Evolutionary conservation across 1,284 basidiomycete species (phyloP).

Genomic region (Peniophora sp.): DNA sequence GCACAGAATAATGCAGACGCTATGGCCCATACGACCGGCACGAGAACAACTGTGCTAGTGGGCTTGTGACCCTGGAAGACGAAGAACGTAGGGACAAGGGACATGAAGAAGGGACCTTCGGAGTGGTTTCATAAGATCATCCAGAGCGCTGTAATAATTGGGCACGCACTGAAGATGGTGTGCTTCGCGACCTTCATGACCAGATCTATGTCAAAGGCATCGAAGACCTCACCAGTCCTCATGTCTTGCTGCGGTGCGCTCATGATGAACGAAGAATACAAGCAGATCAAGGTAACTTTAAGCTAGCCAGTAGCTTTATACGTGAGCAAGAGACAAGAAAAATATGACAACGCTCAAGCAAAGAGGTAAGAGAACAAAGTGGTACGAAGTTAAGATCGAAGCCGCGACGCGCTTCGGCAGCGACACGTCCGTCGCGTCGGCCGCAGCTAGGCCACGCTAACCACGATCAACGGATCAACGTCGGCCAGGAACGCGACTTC

Average conservation of each 20-base stretch:
- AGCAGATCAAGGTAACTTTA: not conserved
- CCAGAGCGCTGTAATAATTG: constrained; percentile 1
- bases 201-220: constrained; percentile 65
- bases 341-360: not conserved
- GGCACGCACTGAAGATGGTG: constrained; percentile 65
- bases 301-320: not conserved
- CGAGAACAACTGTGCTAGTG: constrained; percentile 40
- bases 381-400: too few relatives aligned
- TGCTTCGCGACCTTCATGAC: constrained; percentile 68
- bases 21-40: constrained; percentile 42
- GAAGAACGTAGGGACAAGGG: constrained; percentile 70
- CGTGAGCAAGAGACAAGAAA: not conserved
- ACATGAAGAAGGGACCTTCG: constrained; percentile 74
- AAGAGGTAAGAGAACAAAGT: too few relatives aligned
- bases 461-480: too few relatives aligned
- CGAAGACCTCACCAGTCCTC: constrained; percentile 36
- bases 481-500: too few relatives aligned
- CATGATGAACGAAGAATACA: not conserved
- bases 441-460: too few relatives aligned
- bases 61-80: constrained; percentile 56
- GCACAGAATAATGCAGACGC: constrained; percentile 57
- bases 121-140: constrained; percentile 1
- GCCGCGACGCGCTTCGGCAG: too few relatives aligned
- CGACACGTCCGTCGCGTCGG: too few relatives aligned
- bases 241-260: not conserved